A percentile compares a stretch with the other conserved stretches of the same genome.
Evolutionary conservation across 2,329 filamentous ascomycete genomes (phyloP).

Genomic region (Plenodomus tracheiphilus): DNA sequence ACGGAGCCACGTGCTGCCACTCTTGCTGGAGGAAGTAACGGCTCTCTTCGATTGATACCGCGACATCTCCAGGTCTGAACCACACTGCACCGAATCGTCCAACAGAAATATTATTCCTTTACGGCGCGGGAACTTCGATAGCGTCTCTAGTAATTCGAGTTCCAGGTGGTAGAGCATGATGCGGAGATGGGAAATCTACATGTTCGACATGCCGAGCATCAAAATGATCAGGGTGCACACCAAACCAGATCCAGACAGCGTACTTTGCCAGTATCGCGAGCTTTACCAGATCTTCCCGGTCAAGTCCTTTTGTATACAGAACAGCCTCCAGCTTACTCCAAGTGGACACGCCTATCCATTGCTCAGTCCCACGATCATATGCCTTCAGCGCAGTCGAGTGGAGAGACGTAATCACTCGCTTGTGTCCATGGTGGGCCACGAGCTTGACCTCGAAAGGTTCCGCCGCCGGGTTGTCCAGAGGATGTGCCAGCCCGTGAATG

Average conservation of each 20-base stretch:
- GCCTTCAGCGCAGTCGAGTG: background rate
- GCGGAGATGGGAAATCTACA: background rate
- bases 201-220: background rate
- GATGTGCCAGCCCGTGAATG: background rate
- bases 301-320: background rate
- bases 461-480: background rate
- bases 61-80: too few relatives aligned
- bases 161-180: background rate
- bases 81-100: too few relatives aligned
- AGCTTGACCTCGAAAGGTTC: background rate
- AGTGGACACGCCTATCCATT: background rate
- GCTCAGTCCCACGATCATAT: background rate
- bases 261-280: conserved; percentile 1
- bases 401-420: background rate
- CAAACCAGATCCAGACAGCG: conserved; percentile 6
- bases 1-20: background rate
- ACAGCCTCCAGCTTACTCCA: background rate
- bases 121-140: too few relatives aligned
- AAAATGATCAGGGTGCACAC: background rate
- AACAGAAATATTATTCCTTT: too few relatives aligned
- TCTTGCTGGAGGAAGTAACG: background rate
- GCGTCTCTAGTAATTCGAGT: too few relatives aligned
- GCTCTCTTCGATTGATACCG: background rate
- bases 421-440: background rate
- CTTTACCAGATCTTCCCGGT: background rate